Evolutionary conservation across 768 basidiomycete genomes (phyloP).

Genomic region (Leccinum uliginosum): DNA sequence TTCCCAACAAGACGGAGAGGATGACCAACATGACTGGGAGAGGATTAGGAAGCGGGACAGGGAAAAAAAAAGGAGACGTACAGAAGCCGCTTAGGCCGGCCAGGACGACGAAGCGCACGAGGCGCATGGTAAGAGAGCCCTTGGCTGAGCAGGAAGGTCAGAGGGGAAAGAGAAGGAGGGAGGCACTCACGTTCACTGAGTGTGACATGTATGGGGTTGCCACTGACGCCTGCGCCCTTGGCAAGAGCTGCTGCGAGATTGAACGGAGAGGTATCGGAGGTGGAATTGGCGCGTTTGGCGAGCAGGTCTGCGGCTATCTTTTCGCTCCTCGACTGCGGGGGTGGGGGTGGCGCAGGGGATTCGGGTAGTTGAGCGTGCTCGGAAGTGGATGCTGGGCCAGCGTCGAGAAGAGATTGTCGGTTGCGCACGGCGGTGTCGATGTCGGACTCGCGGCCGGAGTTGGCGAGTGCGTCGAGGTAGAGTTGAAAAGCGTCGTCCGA

Average conservation of each 20-base stretch:
- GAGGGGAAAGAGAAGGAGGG: neutral
- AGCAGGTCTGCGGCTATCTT: slow-evolving; percentile 41
- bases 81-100: slow-evolving; percentile 60
- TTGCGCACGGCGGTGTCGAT: slow-evolving; percentile 64
- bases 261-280: slow-evolving; percentile 7
- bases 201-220: slow-evolving; percentile 73
- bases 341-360: slow-evolving; percentile 2
- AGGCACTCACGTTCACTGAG: slow-evolving; percentile 70
- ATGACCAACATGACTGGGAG: slow-evolving; percentile 73
- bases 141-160: slow-evolving; percentile 43
- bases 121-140: slow-evolving; percentile 59
- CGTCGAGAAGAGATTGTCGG: slow-evolving; percentile 58
- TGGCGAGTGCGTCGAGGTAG: slow-evolving; percentile 68
- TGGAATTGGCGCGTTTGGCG: slow-evolving; percentile 20
- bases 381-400: slow-evolving; percentile 21
- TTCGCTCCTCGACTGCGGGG: slow-evolving; percentile 34
- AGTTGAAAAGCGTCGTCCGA: slow-evolving; percentile 70
- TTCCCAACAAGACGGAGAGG: slow-evolving; percentile 86
- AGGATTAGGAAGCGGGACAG: slow-evolving; percentile 3
- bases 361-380: slow-evolving; percentile 12
- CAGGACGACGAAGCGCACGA: slow-evolving; percentile 59
- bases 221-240: slow-evolving; percentile 39
- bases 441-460: slow-evolving; percentile 50
- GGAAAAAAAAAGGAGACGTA: slow-evolving; percentile 33
- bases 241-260: slow-evolving; percentile 41